Percentiles rank a stretch among this genome's conserved stretches.
Conservation (phyloP, 208 protist species). For the Trypanosoma melophagium region DNA sequence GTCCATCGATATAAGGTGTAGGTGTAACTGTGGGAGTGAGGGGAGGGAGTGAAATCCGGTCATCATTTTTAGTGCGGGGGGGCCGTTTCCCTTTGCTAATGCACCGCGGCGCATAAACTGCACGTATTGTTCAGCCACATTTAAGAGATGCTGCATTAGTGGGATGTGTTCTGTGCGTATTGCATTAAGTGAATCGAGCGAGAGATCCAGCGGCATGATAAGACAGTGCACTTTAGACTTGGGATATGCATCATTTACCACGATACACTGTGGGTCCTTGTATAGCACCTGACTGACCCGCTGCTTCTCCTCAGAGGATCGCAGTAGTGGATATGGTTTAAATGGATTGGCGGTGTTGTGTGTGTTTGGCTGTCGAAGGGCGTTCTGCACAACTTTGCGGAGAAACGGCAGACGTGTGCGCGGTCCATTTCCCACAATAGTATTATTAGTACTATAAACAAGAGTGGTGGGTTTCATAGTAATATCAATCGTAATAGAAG, state of each 20-base stretch:
- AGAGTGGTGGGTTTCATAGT: no score
- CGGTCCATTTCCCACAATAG: slow-evolving; percentile 43
- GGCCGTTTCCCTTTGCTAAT: slow-evolving; percentile 26
- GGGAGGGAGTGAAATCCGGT: slow-evolving; percentile 85
- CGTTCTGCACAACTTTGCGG: slow-evolving; percentile 61
- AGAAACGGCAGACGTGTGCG: slow-evolving; percentile 76
- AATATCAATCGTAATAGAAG: no score
- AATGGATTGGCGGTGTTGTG: slow-evolving; percentile 33
- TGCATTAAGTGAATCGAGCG: slow-evolving; percentile 61
- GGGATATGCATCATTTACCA: slow-evolving; percentile 88
- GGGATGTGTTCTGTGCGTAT: slow-evolving; percentile 42
- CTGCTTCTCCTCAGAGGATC: slow-evolving; percentile 35
- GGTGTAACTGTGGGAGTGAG: slow-evolving; percentile 83
- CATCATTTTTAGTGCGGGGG: slow-evolving; percentile 48
- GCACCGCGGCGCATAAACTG: slow-evolving; percentile 35
- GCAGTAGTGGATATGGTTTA: slow-evolving; percentile 42
- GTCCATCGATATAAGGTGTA: slow-evolving; percentile 84
- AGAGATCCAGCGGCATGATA: slow-evolving; percentile 73
- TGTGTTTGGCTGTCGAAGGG: slow-evolving; percentile 33
- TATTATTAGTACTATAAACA: no score
- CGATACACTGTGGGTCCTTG: slow-evolving; percentile 65
- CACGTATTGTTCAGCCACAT: slow-evolving; percentile 55
- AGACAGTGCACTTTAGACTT: slow-evolving; percentile 85
- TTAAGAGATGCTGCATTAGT: slow-evolving; percentile 59
- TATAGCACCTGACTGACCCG: slow-evolving; percentile 57